phyloP scores from a whole-genome alignment of 441 rosid species.

The Adansonia rubrostipa region DNA sequence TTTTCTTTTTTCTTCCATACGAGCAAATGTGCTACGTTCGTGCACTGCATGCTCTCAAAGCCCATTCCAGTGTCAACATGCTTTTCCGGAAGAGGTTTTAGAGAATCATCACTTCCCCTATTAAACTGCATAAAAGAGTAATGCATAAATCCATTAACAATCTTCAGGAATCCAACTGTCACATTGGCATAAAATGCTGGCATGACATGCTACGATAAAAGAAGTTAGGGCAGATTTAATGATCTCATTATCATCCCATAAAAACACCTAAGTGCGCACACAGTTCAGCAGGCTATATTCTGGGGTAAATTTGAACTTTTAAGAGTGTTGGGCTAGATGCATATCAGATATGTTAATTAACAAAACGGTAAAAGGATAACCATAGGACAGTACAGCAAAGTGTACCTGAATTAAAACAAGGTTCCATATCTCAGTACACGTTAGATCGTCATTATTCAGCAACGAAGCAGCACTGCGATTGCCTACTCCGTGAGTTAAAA shows the following conservation, averaged over 20 bases:
- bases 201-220: constrained; percentile 9
- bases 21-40: too few species aligned
- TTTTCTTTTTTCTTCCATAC: not conserved
- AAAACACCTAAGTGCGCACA: constrained; percentile 4
- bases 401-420: constrained; percentile 97
- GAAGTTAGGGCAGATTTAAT: not conserved
- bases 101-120: constrained; percentile 85
- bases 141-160: constrained; percentile 18
- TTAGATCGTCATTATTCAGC: constrained; percentile 94
- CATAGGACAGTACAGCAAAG: constrained; percentile 9
- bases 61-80: constrained; percentile 99
- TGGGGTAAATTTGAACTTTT: not conserved
- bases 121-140: constrained; percentile 61
- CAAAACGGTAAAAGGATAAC: not conserved
- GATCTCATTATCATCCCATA: not conserved
- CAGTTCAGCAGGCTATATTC: not conserved
- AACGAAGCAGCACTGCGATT: constrained; percentile 77
- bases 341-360: constrained; percentile 10
- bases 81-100: constrained; percentile 88
- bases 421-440: constrained; percentile 98
- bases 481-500: constrained; percentile 59
- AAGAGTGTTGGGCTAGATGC: not conserved
- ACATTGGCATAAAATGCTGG: not conserved
- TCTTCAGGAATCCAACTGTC: not conserved
- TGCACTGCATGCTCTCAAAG: constrained; percentile 60